Base-by-base conservation (phyloP, 129 eudicot genomes). In the Saposhnikovia divaricata region DNA sequence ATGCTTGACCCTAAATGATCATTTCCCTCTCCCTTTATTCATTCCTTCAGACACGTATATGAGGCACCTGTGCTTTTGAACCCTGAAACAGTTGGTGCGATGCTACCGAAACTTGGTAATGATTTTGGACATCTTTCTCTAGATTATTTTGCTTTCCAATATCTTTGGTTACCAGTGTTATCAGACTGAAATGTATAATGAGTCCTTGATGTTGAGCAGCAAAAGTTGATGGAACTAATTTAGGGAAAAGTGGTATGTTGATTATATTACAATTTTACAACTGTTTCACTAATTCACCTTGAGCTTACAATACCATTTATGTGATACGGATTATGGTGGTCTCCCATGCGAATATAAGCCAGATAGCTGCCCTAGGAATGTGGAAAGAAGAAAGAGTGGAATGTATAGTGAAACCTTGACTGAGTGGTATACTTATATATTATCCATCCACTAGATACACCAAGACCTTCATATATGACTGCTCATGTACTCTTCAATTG, bases 21-120 rank as follows among this genome's bases (percentile, higher is more conserved):
- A 42, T 76, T 83, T 78, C 87, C 97, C 81, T 84, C 94, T 63
- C 85, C 85, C 59, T 45, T 88, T 18, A 77, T 86, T 77, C 85
- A 93, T 84, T 87, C 97, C 78, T 87, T 93, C 75, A 87, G 96
- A 79, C 98, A 91, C 74, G 79, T 84, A 37, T 88, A 85, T 45
- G 98, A 93, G 83, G 75, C 97, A 83, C 90, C 95, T 38, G 78
- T 87, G 45, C 89, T 81, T 80, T 88, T 85, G 23, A 87, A 88
- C 84, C 89, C 92, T 40, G 98, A 93, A 72, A 93, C 98, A 37
- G 89, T 93, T 75, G 87, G 85, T 53, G 95, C 98, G 69, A 93
- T 93, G 98, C 83, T 93, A 46, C 98, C 95, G 38, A 91, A 90
- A 88, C 95, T 93, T 73, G 91, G 98, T 91, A 76, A 83, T 81